Evolutionary conservation across 805 yeast genomes (phyloP), one percentile per base, ranked within the genome.

Genomic region (Spathaspora arborariae): DNA sequence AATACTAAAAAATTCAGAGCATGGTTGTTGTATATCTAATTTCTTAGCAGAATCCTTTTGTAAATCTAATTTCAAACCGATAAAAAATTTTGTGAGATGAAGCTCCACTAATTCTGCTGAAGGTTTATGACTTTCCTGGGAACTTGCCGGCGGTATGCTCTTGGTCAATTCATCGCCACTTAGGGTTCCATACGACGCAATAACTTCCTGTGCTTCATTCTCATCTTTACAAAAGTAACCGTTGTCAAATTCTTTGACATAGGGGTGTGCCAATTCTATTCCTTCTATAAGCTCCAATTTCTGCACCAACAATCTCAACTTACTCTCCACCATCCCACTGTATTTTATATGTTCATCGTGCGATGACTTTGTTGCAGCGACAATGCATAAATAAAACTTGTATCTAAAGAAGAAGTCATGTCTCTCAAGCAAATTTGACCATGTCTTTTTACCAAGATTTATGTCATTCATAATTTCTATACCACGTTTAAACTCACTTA

Each of bases 301-400:
- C 56, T 80, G 85, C 27, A 94, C 96, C 27, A 94, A 65, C 37
- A 85, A 67, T 54, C 99, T 79, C 39, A 92, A 63, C 65, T 85
- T 88, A 56, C 96, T 83, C 64, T 94, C 98, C 9, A 94, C 92
- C 71, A 92, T 72, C 8, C 99, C 98, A 54, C 88, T 82, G 95
- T 96, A 94, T 56, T 85, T 86, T 47, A 84, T 67, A 58, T 92
- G 97, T 46, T 90, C 90, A 60, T 90, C 98, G 47, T 80, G 79
- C 1, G 78, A 68, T 6, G 85, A 86, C 51, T 72, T 76, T 0
- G 97, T 85, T 1, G 87, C 81, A 0, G 90, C 92, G 46, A 87
- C 82, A 2, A 92, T 75, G 26, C 94, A 85, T 45, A 94, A 65
- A 61, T 94, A 94, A 64, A 88, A 88, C 62, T 89, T 92, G 68